These are phyloP conservation scores for Eucalyptus cloeziana DNA, from an alignment of 345 rosid species.

Conservation along the genomic window DNA sequence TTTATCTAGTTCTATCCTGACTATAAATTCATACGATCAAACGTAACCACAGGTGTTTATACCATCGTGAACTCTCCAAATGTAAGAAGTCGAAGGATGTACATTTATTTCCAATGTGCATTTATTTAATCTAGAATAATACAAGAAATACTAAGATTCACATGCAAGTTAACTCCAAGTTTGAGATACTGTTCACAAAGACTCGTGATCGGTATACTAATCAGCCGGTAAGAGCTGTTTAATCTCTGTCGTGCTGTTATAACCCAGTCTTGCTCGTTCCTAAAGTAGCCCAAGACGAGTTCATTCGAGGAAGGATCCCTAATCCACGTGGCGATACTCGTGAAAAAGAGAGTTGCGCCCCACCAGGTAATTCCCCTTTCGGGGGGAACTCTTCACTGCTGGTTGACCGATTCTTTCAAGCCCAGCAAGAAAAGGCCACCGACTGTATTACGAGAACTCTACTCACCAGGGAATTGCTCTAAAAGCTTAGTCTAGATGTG, in stretches of 20 bases:
- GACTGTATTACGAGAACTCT: not conserved
- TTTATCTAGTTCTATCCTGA: rapidly evolving
- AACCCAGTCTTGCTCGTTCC: not conserved
- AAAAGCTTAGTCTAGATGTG: not conserved
- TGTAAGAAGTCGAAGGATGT: not conserved
- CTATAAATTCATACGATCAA: not conserved
- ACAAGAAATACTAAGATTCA: not conserved
- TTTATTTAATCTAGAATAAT: not conserved
- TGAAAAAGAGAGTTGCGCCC: not conserved
- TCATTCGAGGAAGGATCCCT: not conserved
- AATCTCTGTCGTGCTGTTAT: not conserved
- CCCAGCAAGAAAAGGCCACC: not conserved
- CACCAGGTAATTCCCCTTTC: not conserved
- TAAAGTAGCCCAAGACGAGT: not conserved
- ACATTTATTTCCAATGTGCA: not conserved
- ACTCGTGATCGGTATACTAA: not conserved
- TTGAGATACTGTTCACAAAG: not conserved
- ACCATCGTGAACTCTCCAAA: not conserved
- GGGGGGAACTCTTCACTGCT: not conserved
- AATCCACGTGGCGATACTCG: not conserved
- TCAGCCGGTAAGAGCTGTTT: not conserved
- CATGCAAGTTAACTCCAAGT: not conserved
- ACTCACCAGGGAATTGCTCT: not conserved
- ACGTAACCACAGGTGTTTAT: not conserved
- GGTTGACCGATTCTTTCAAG: not conserved